Evolutionary conservation across 371 early-diverging fungal species (phyloP).

Genomic region (Rhizopus stolonifer): DNA sequence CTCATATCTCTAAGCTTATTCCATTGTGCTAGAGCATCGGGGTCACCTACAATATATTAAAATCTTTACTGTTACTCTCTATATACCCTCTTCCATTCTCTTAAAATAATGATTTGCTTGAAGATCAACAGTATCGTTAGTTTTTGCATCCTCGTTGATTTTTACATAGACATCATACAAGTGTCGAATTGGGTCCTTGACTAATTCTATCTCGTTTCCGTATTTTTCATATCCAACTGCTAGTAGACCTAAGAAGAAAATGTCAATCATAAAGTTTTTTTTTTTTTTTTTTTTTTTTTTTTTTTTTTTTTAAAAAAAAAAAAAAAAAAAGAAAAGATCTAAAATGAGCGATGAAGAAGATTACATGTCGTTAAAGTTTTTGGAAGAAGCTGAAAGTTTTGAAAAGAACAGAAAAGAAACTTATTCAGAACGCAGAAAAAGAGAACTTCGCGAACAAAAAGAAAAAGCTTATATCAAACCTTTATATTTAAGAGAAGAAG

Average conservation of each 20-base stretch:
- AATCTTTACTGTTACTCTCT: not conserved
- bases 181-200: slow-evolving; percentile 91
- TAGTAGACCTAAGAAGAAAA: slow-evolving; percentile 63
- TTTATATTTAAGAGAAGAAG: slow-evolving; percentile 42
- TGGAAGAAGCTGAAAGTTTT: slow-evolving; percentile 38
- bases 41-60: slow-evolving; percentile 54
- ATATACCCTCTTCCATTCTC: slow-evolving; percentile 88
- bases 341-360: slow-evolving; percentile 48
- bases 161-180: slow-evolving; percentile 95
- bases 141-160: slow-evolving; percentile 70
- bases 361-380: slow-evolving; percentile 61
- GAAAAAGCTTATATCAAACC: slow-evolving; percentile 47
- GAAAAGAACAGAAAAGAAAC: slow-evolving; percentile 32
- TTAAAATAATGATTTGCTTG: slow-evolving; percentile 91
- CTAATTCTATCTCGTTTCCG: slow-evolving; percentile 78
- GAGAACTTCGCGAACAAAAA: slow-evolving; percentile 48
- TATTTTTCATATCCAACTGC: slow-evolving; percentile 92
- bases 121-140: slow-evolving; percentile 60
- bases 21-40: slow-evolving; percentile 80
- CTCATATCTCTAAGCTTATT: slow-evolving; percentile 83
- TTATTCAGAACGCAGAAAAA: slow-evolving; percentile 48
- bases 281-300: not conserved
- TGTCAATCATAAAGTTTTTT: not conserved
- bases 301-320: no score
- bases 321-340: no score